Conservation (phyloP, 352 stramenopile genomes). For the Phytopythium oedochilum region DNA sequence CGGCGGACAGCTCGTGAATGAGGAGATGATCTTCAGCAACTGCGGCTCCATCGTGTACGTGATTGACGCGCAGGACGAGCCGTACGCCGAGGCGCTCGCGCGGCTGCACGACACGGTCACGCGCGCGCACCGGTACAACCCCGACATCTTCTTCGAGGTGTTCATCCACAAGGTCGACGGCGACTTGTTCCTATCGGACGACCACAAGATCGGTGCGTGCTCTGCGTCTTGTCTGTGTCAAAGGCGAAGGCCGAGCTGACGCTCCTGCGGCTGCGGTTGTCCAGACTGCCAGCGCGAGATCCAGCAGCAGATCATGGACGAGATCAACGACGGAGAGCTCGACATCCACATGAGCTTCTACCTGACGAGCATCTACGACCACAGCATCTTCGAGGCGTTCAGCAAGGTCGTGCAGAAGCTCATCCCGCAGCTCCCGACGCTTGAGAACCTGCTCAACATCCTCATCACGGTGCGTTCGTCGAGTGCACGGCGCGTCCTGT, state of each 20-base stretch:
- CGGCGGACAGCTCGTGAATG: constrained; percentile 83
- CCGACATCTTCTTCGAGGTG: constrained; percentile 96
- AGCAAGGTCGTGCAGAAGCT: constrained; percentile 98
- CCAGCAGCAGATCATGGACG: constrained; percentile 96
- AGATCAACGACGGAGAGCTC: constrained; percentile 92
- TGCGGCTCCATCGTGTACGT: constrained; percentile 96
- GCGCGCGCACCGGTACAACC: constrained; percentile 90
- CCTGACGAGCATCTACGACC: constrained; percentile 91
- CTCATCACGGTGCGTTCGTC: constrained; percentile 88
- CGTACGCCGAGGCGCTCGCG: constrained; percentile 82
- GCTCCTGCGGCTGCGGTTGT: too few relatives aligned
- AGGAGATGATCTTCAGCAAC: constrained; percentile 91
- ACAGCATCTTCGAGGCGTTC: constrained; percentile 98
- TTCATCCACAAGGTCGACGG: constrained; percentile 99
- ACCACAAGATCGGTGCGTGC: constrained; percentile 94
- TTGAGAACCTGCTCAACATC: constrained; percentile 98
- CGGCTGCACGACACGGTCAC: constrained; percentile 88
- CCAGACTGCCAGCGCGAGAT: constrained; percentile 97
- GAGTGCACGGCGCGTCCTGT: too few relatives aligned
- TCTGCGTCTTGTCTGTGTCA: too few relatives aligned
- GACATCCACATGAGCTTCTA: constrained; percentile 94
- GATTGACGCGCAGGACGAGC: constrained; percentile 96
- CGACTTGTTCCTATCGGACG: constrained; percentile 97
- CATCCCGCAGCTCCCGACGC: constrained; percentile 95
- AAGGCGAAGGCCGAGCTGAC: too few relatives aligned